Evolutionary conservation across 495 filamentous ascomycete genomes (phyloP).

Genomic region (Immersiella caudata): DNA sequence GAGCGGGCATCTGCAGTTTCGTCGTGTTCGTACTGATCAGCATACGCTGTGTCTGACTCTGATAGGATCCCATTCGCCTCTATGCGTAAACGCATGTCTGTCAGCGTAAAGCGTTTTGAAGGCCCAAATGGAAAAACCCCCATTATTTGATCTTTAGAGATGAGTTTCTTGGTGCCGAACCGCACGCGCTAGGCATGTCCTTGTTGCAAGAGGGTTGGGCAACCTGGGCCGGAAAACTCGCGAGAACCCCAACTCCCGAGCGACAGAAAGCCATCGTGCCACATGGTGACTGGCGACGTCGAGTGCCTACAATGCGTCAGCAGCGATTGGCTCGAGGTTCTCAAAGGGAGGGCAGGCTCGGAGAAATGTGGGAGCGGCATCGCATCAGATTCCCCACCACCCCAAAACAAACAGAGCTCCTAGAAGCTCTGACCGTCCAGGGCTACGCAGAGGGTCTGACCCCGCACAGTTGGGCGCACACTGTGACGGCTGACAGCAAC

Average conservation of each 20-base stretch:
- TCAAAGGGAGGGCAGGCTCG: background rate
- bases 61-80: background rate
- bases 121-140: background rate
- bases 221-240: background rate
- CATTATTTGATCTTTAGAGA: background rate
- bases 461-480: constrained; percentile 13
- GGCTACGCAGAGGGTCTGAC: constrained; percentile 1
- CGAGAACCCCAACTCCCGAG: background rate
- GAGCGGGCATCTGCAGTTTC: too few relatives aligned
- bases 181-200: background rate
- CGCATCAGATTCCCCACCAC: background rate
- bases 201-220: background rate
- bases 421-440: background rate
- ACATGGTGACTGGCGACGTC: background rate
- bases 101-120: background rate
- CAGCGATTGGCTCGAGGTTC: background rate
- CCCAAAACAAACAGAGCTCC: background rate
- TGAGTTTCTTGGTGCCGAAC: background rate
- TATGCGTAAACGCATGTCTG: background rate
- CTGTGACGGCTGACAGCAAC: background rate
- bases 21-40: background rate
- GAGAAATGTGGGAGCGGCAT: background rate
- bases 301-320: background rate
- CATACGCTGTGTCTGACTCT: background rate
- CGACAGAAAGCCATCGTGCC: background rate